A percentile compares a stretch with the other conserved stretches of the same genome.
Conservation (phyloP, 345 rosid species). For the Sisymbrium irio region DNA sequence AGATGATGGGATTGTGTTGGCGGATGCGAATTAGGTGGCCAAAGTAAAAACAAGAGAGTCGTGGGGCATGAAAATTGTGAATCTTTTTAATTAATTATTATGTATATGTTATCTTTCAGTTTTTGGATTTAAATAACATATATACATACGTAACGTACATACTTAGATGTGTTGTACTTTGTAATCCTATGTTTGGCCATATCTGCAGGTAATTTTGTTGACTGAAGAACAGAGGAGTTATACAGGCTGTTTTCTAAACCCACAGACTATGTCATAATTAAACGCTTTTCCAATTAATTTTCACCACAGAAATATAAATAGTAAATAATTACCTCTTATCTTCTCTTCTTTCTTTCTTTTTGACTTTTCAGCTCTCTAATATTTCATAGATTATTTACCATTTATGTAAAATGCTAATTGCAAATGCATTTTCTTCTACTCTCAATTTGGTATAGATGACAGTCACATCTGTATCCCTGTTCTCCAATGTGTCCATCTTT, state of each 20-base stretch:
- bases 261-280: neutral
- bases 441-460: neutral
- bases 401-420: too few species aligned
- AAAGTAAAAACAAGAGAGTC: slow-evolving; percentile 37
- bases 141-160: neutral
- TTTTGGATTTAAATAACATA: neutral
- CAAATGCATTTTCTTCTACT: too few species aligned
- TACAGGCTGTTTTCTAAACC: slow-evolving; percentile 2
- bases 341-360: neutral
- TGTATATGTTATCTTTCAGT: neutral
- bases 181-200: neutral
- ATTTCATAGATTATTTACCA: neutral
- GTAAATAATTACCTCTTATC: neutral
- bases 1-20: slow-evolving; percentile 22
- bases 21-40: slow-evolving; percentile 52
- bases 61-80: slow-evolving; percentile 30
- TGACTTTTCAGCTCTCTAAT: neutral
- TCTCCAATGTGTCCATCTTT: slow-evolving; percentile 2
- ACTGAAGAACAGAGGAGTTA: neutral
- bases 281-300: neutral
- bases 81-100: neutral
- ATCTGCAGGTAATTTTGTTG: neutral
- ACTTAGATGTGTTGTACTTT: neutral
- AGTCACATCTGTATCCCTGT: neutral
- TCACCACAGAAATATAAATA: neutral